Evolutionary conservation across 2,329 filamentous ascomycete species (phyloP).

Genomic region (Phyllachora maydis): DNA sequence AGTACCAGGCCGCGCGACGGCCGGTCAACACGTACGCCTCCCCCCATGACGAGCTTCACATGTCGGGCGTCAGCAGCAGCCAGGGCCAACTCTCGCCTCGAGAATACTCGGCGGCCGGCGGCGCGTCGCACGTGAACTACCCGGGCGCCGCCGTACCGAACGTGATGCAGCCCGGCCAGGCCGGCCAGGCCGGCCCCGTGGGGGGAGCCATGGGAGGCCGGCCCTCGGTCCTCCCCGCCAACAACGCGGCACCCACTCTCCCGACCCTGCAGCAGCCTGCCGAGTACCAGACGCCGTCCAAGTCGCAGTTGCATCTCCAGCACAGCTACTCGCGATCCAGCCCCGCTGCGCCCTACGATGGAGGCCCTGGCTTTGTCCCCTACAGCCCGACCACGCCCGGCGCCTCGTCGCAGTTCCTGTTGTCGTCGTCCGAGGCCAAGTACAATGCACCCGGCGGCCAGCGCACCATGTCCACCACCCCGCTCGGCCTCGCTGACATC

Average conservation of each 20-base stretch:
- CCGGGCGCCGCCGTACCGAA: slow-evolving; percentile 26
- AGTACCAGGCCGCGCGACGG: slow-evolving; percentile 15
- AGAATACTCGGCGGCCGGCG: slow-evolving; percentile 17
- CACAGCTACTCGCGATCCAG: slow-evolving; percentile 75
- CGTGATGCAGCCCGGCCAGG: slow-evolving; percentile 36
- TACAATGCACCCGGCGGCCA: slow-evolving; percentile 35
- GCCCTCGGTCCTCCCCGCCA: slow-evolving; percentile 16
- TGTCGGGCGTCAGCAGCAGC: too few species aligned
- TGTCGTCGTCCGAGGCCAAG: slow-evolving; percentile 32
- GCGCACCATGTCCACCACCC: slow-evolving; percentile 58
- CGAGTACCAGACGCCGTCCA: slow-evolving; percentile 44
- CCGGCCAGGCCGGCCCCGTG: too few species aligned
- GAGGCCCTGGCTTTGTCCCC: slow-evolving; percentile 24
- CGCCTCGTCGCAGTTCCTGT: slow-evolving; percentile 41
- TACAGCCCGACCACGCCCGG: slow-evolving; percentile 46
- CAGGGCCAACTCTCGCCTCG: slow-evolving; percentile 22
- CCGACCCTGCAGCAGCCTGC: slow-evolving; percentile 28
- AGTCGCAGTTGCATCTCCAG: slow-evolving; percentile 41
- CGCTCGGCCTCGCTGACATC: slow-evolving; percentile 81
- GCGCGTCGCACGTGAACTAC: slow-evolving; percentile 24
- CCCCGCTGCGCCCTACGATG: slow-evolving; percentile 41
- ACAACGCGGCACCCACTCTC: slow-evolving; percentile 22
- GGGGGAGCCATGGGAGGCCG: slow-evolving; percentile 18
- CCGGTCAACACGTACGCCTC: slow-evolving; percentile 16
- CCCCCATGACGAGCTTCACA: slow-evolving; percentile 32